Percentiles rank a stretch among this genome's conserved stretches.
Evolutionary conservation across 306 rosid genomes (phyloP).

Genomic region (Mimosa pudica): DNA sequence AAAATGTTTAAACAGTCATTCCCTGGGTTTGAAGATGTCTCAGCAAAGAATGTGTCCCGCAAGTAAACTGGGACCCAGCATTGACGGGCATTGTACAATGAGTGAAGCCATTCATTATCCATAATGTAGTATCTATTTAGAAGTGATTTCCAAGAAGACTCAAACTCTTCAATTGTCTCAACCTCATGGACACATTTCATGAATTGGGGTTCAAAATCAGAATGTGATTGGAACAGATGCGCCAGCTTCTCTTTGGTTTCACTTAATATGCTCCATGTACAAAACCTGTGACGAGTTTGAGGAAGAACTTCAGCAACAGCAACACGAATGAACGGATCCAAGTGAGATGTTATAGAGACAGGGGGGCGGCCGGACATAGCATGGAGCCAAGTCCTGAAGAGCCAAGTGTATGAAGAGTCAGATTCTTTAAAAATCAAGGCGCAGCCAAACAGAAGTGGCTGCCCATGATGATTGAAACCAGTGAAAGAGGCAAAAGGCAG

Average conservation of each 20-base stretch:
- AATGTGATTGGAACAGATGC: conserved; percentile 62
- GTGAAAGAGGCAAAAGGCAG: conserved; percentile 71
- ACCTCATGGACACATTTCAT: conserved; percentile 61
- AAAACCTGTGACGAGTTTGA: conserved; percentile 68
- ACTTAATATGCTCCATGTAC: conserved; percentile 65
- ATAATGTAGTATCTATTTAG: conserved; percentile 60
- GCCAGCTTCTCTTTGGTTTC: conserved; percentile 64
- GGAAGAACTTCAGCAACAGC: conserved; percentile 75
- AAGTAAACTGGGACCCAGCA: conserved; percentile 84
- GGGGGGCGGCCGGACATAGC: conserved; percentile 76
- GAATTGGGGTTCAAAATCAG: conserved; percentile 65
- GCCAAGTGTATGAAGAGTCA: conserved; percentile 70
- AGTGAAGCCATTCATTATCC: conserved; percentile 91
- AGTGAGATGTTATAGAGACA: conserved; percentile 73
- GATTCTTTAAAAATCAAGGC: conserved; percentile 68
- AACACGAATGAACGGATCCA: conserved; percentile 65
- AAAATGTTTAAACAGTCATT: conserved; percentile 54
- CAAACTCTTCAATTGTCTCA: conserved; percentile 71
- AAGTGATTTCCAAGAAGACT: conserved; percentile 73
- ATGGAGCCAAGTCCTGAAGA: conserved; percentile 77
- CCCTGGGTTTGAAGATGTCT: conserved; percentile 50
- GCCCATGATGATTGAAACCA: conserved; percentile 86
- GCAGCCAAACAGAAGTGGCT: conserved; percentile 78
- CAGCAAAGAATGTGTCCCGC: conserved; percentile 78
- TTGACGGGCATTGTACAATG: conserved; percentile 69